These are phyloP conservation scores for Colletotrichum zoysiae DNA, from an alignment of 2,329 filamentous ascomycete genomes.

Conservation along the genomic window DNA sequence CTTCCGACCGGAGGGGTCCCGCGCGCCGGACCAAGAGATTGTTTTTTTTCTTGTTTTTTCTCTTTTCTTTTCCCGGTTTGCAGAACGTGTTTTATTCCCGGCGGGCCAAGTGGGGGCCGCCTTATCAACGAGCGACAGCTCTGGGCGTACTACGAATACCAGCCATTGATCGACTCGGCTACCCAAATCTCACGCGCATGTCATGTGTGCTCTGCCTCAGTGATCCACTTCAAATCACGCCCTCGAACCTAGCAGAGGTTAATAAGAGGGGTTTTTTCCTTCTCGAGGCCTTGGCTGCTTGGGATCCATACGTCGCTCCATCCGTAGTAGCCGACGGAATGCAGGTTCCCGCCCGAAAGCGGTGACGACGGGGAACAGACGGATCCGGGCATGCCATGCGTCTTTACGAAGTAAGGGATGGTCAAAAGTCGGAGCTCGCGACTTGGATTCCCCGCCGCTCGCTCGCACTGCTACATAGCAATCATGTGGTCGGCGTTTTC, in stretches of 20 bases:
- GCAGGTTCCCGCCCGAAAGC: neutral
- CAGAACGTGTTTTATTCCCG: slow-evolving; percentile 31
- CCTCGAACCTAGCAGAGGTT: slow-evolving; percentile 15
- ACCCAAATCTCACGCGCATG: neutral
- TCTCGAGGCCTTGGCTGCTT: neutral
- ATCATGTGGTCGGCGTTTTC: slow-evolving; percentile 16
- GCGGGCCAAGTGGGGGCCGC: slow-evolving; percentile 19
- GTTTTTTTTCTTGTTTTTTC: neutral
- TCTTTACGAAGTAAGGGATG: too few species aligned
- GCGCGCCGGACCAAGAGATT: slow-evolving; percentile 23
- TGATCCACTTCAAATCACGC: neutral
- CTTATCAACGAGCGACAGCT: slow-evolving; percentile 34
- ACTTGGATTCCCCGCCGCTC: slow-evolving; percentile 21
- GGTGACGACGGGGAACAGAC: neutral
- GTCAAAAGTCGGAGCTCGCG: slow-evolving; percentile 33
- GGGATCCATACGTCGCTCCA: neutral
- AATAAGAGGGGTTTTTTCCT: slow-evolving; percentile 18
- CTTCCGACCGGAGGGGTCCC: slow-evolving; percentile 23
- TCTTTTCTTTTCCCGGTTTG: neutral
- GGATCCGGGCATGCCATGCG: neutral
- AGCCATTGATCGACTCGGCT: neutral
- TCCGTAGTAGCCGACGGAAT: neutral
- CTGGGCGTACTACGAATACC: neutral
- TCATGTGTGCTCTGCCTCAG: neutral
- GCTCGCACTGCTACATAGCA: neutral